phyloP scores from a whole-genome alignment of 1,139 yeast genomes.

The Saccharomyces pastorianus region DNA sequence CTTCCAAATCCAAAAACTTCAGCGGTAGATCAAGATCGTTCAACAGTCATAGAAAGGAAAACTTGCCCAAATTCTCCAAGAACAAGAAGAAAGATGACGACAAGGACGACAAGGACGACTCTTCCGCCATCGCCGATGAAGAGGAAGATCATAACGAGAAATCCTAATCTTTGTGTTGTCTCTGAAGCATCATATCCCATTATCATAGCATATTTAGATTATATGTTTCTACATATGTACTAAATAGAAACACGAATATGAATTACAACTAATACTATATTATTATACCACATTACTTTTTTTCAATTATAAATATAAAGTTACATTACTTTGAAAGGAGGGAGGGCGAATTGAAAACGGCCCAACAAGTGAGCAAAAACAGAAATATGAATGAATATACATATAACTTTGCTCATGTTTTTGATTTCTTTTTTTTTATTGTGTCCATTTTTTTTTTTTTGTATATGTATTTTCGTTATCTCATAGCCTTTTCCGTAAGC shows the following conservation, averaged over 20 bases:
- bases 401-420: neutral
- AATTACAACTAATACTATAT: neutral
- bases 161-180: neutral
- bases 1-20: constrained; percentile 30
- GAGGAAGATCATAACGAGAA: neutral
- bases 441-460: too few relatives aligned
- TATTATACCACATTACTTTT: neutral
- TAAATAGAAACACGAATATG: constrained; percentile 30
- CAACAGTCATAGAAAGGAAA: constrained; percentile 30
- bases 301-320: too few relatives aligned
- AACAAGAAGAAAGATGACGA: constrained; percentile 7
- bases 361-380: constrained; percentile 17
- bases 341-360: too few relatives aligned
- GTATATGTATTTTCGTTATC: neutral
- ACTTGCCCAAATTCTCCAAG: constrained; percentile 25
- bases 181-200: neutral
- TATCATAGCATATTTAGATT: constrained; percentile 24
- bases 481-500: neutral
- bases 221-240: constrained; percentile 40
- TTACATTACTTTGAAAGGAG: neutral
- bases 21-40: constrained; percentile 33
- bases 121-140: constrained; percentile 11
- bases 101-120: constrained; percentile 7
- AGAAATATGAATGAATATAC: neutral
- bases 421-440: constrained; percentile 23